Evolutionary conservation across 2,329 filamentous ascomycete genomes (phyloP), one percentile per base, ranked within the genome.

Genomic region (Pseudogymnoascus sp.): DNA sequence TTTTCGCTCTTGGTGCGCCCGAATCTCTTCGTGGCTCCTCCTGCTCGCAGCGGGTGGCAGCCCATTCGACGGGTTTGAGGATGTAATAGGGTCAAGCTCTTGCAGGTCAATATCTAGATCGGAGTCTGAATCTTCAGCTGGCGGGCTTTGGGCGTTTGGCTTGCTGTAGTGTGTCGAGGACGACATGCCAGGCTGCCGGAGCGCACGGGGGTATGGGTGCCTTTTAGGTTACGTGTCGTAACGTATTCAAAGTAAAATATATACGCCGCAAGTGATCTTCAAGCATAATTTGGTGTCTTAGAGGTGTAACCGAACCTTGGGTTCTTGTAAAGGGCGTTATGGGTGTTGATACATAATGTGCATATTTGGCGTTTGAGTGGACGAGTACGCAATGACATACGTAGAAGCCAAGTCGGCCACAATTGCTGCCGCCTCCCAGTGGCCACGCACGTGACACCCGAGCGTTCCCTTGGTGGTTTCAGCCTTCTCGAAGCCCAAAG

Each of bases 91-190:
- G 73, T 93, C 89, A 68, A 95, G 86, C 79, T 93, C 90, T 71
- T 91, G 83, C 69, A 91, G 82, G 70, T 93, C 88, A 71, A 95
- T 80, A 67, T 90, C 87, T 69, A 88, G 84, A 73, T 93, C 78
- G 60, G 87, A 90, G 74, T 93, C 89, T 73, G 87, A 90, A 73
- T 92, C 88, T 76, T 86, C 80, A 71, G 79, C 76, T 66, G 82
- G 81, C 65, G 83, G 85, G 76, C 88, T 85, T 76, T 86, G 86
- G 72, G 70, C 69, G 69, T 73, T 69, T 70, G 71, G 67, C 60
- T 71, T 69, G 69, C 72, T 70, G 64, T 70, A 70, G 60, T 67
- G 66, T 67, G 69, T 72, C 68, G 73, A 65, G 62, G 57, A 73
- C 65, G 73, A 73, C 73, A 74, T 74, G 69, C 72, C 72, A 57